phyloP scores from a whole-genome alignment of 2,329 filamentous ascomycete genomes.

The Harringtonia aguacate region DNA sequence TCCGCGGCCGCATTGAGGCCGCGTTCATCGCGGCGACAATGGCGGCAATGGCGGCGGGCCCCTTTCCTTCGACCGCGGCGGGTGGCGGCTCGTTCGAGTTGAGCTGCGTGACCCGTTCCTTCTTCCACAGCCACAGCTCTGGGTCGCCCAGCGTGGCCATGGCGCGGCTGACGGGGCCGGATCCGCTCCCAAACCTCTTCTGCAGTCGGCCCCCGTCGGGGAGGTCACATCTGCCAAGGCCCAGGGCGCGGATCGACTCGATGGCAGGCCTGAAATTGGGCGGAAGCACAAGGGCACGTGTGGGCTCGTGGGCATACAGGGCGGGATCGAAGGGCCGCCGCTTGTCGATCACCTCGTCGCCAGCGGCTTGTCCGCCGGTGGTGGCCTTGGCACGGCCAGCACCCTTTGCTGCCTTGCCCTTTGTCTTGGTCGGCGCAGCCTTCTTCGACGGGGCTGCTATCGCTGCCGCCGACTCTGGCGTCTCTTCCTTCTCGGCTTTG shows the following conservation, averaged over 20 bases:
- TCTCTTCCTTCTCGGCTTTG: not conserved
- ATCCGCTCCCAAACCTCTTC: slow-evolving; percentile 30
- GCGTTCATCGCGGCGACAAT: slow-evolving; percentile 4
- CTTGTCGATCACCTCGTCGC: slow-evolving; percentile 10
- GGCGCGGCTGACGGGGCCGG: slow-evolving; percentile 19
- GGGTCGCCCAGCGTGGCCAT: slow-evolving; percentile 29
- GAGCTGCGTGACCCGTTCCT: slow-evolving; percentile 43
- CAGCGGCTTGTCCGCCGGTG: slow-evolving; percentile 2
- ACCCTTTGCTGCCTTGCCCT: slow-evolving; percentile 14
- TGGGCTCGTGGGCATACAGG: slow-evolving; percentile 37
- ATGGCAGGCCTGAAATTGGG: slow-evolving; percentile 34
- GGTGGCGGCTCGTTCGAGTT: slow-evolving; percentile 27
- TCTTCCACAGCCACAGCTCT: slow-evolving; percentile 46
- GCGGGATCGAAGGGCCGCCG: slow-evolving; percentile 14
- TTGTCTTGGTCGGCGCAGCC: slow-evolving; percentile 5
- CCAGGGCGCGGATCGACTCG: slow-evolving; percentile 30
- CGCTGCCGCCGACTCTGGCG: slow-evolving; percentile 12
- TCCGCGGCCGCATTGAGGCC: slow-evolving; percentile 22
- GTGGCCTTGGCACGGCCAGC: slow-evolving; percentile 7
- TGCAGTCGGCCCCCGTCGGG: slow-evolving; percentile 38
- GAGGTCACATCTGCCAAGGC: slow-evolving; percentile 31
- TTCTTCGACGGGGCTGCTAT: not conserved
- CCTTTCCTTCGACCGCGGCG: slow-evolving; percentile 9
- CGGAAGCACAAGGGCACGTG: slow-evolving; percentile 34
- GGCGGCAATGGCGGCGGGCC: slow-evolving; percentile 16